Base-by-base conservation (phyloP, 2,329 filamentous ascomycete genomes). In the Diatrype stigma region DNA sequence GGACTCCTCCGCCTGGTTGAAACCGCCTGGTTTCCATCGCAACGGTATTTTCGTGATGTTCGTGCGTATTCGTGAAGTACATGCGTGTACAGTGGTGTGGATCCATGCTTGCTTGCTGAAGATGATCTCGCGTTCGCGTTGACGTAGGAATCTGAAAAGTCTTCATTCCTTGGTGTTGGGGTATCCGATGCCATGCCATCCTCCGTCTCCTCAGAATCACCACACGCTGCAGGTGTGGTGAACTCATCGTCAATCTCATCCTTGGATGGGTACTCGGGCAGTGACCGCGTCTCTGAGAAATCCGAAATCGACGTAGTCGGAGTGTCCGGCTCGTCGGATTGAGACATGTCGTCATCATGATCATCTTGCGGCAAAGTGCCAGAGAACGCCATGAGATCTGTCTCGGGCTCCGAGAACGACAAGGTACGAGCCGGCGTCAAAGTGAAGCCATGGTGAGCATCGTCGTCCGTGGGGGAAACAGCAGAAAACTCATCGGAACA, bases 351-450 rank as follows among this genome's bases (percentile, higher is more conserved):
- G 7, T 66, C 63, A 50, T 75, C 74, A 50, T 73, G 71, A 35
- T 74, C 72, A 51, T n/a, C n/a, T n/a, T 71, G 67, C 37, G 70
- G 62, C 45, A 68, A 56, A 51, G 59, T 68, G 16, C 46, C 54
- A 37, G 63, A 66, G 21, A 69, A 52, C 26, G 62, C 55, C 50
- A 75, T 69, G 19, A 59, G 63, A 23, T 72, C 75, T 2, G 72
- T 70, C 54, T 79, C 78, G 0, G 73, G 76, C 47, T 75, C 76
- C 1, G 77, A 80, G 57, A 79, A 79, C 2, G 79, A 81, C 49
- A 77, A 67, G 14, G 74, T 75, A 49, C 77, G 73, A 8, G 75
- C 71, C 5, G 75, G 73, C 1, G 74, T 73, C 46, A 67, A 51
- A 30, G 55, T 54, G 63, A 69, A 63, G 60, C 71, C 50, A 60